Evolutionary conservation across 192 early-diverging fungal genomes (phyloP).

Genomic region (Linnemannia zychae): DNA sequence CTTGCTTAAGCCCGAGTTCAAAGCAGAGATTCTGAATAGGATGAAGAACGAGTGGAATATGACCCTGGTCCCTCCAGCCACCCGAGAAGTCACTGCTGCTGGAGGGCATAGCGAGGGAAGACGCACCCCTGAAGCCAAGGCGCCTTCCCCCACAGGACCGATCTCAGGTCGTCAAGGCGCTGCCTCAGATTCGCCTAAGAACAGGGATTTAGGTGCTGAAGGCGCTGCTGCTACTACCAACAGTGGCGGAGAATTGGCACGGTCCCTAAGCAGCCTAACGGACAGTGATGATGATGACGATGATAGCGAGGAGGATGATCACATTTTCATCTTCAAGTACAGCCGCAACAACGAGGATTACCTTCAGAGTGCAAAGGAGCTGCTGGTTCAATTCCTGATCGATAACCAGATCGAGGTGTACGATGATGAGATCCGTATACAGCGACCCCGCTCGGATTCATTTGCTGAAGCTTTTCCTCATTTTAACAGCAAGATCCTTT

Average conservation of each 20-base stretch:
- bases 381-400: constrained; percentile 47
- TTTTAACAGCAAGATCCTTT: constrained; percentile 78
- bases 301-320: constrained; percentile 48
- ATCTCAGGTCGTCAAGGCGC: neutral
- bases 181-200: neutral
- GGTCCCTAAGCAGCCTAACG: constrained; percentile 48
- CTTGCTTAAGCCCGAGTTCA: constrained; percentile 51
- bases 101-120: neutral
- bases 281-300: constrained; percentile 39
- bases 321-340: constrained; percentile 54
- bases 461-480: constrained; percentile 79
- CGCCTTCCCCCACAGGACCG: neutral
- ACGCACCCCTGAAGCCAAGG: neutral
- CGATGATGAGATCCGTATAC: constrained; percentile 53
- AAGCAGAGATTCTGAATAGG: constrained; percentile 33
- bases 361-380: constrained; percentile 48
- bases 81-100: constrained; percentile 8
- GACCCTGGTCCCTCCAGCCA: constrained; percentile 36
- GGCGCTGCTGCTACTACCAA: neutral
- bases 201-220: neutral
- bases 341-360: constrained; percentile 55
- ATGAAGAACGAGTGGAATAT: constrained; percentile 57
- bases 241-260: constrained; percentile 21
- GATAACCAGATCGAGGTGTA: constrained; percentile 54
- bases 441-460: constrained; percentile 61